Evolutionary conservation across 2,329 filamentous ascomycete genomes (phyloP).

Genomic region (Ophiocordyceps sinensis): DNA sequence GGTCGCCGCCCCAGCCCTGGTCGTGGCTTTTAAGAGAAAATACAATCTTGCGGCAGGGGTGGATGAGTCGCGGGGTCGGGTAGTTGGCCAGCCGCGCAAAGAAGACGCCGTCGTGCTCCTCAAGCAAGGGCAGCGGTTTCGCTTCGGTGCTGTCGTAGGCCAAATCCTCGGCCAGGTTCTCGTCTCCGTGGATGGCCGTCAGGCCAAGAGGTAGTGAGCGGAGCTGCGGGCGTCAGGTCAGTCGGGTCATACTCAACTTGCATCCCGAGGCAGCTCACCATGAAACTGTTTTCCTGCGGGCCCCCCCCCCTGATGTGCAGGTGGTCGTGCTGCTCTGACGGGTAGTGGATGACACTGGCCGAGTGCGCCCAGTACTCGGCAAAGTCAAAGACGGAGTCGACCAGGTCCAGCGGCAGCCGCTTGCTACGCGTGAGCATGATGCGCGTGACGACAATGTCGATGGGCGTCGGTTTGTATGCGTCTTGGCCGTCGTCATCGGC

Average conservation of each 20-base stretch:
- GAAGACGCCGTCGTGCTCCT: slow-evolving; percentile 12
- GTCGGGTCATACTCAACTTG: background rate
- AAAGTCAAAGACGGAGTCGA: slow-evolving; percentile 40
- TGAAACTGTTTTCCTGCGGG: slow-evolving; percentile 15
- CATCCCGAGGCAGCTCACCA: slow-evolving; percentile 12
- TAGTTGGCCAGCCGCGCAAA: slow-evolving; percentile 22
- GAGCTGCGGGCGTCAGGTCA: slow-evolving; percentile 10
- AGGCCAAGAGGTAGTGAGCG: slow-evolving; percentile 24
- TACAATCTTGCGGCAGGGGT: slow-evolving; percentile 45
- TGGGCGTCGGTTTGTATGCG: slow-evolving; percentile 18
- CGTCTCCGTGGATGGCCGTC: slow-evolving; percentile 11
- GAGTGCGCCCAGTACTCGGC: slow-evolving; percentile 50
- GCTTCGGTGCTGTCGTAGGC: slow-evolving; percentile 15
- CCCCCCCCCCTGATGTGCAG: slow-evolving; percentile 11
- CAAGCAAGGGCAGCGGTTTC: slow-evolving; percentile 11
- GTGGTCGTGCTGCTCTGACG: slow-evolving; percentile 7
- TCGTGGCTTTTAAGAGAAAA: slow-evolving; percentile 43
- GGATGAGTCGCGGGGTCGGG: slow-evolving; percentile 23
- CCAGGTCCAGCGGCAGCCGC: slow-evolving; percentile 37
- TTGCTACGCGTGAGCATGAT: slow-evolving; percentile 28
- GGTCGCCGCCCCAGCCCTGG: slow-evolving; percentile 38
- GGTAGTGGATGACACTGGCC: slow-evolving; percentile 16
- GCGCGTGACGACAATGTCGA: slow-evolving; percentile 36
- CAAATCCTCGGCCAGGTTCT: slow-evolving; percentile 12
- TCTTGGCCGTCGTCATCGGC: background rate